phyloP scores from a whole-genome alignment of 495 filamentous ascomycete species.

The Staphylotrichum longicolle region DNA sequence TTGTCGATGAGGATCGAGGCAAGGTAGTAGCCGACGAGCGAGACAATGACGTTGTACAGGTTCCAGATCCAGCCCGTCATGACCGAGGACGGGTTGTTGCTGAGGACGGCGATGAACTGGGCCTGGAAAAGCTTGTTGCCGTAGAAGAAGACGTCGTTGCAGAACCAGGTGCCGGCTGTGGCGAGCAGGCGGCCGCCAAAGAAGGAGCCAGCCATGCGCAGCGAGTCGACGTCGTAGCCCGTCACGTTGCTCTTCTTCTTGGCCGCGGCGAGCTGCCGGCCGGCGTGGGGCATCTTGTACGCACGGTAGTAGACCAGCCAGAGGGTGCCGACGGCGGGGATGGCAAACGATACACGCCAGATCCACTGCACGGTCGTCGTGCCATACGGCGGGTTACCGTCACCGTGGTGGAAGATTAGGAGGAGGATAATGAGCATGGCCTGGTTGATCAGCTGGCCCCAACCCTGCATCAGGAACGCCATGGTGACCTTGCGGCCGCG shows the following conservation, averaged over 20 bases:
- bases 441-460: slow-evolving; percentile 93
- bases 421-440: slow-evolving; percentile 76
- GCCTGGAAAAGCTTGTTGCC: slow-evolving; percentile 94
- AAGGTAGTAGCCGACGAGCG: slow-evolving; percentile 79
- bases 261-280: slow-evolving; percentile 68
- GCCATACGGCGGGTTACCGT: slow-evolving; percentile 70
- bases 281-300: slow-evolving; percentile 75
- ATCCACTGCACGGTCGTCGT: slow-evolving; percentile 71
- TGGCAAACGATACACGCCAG: slow-evolving; percentile 79
- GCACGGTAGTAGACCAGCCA: slow-evolving; percentile 90
- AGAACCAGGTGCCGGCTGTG: slow-evolving; percentile 81
- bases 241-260: slow-evolving; percentile 85
- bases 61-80: slow-evolving; percentile 90
- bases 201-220: slow-evolving; percentile 68
- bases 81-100: slow-evolving; percentile 55
- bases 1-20: slow-evolving; percentile 79
- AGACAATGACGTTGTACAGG: slow-evolving; percentile 78
- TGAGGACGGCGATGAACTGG: slow-evolving; percentile 77
- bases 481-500: slow-evolving; percentile 88
- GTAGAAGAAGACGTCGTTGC: slow-evolving; percentile 95
- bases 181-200: slow-evolving; percentile 83
- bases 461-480: slow-evolving; percentile 95
- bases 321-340: slow-evolving; percentile 82
- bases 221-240: slow-evolving; percentile 80
- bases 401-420: slow-evolving; percentile 74